Percentiles rank a stretch among this genome's conserved stretches.
Evolutionary conservation across 805 yeast genomes (phyloP).

Genomic region (Saccharomyces cerevisiae): DNA sequence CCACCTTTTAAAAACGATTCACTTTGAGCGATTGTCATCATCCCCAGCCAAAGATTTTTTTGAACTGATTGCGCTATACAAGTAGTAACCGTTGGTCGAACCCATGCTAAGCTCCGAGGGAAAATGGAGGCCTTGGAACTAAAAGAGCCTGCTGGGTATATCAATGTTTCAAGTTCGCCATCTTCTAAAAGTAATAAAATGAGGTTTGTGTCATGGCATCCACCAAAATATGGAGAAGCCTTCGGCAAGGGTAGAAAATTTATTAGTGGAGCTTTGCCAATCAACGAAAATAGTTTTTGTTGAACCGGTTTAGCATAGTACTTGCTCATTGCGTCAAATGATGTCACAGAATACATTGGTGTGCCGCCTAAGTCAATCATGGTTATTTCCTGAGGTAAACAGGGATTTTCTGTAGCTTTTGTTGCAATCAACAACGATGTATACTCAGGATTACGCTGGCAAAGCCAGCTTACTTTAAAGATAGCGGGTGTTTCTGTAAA

Average conservation of each 20-base stretch:
- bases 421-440: constrained; percentile 69
- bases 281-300: constrained; percentile 49
- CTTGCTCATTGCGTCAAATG: constrained; percentile 73
- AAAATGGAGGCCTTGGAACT: constrained; percentile 50
- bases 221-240: constrained; percentile 68
- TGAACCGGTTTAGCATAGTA: constrained; percentile 58
- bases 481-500: constrained; percentile 32
- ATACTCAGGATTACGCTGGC: constrained; percentile 69
- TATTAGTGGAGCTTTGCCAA: constrained; percentile 36
- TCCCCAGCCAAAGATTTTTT: constrained; percentile 69
- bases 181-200: constrained; percentile 50
- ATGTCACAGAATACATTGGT: constrained; percentile 69
- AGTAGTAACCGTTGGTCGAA: constrained; percentile 61
- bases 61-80: constrained; percentile 50
- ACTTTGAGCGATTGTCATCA: constrained; percentile 42
- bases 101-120: constrained; percentile 75
- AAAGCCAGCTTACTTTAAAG: constrained; percentile 62
- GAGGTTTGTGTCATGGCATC: constrained; percentile 68
- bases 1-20: constrained; percentile 60
- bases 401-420: constrained; percentile 39
- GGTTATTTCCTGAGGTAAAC: constrained; percentile 36
- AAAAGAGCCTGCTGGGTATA: constrained; percentile 47
- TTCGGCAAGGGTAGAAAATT: constrained; percentile 48
- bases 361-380: constrained; percentile 73
- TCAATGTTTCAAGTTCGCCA: constrained; percentile 57